Evolutionary conservation across 2,329 filamentous ascomycete species (phyloP), one percentile per base, ranked within the genome.

Genomic region (Penicillium sp.): DNA sequence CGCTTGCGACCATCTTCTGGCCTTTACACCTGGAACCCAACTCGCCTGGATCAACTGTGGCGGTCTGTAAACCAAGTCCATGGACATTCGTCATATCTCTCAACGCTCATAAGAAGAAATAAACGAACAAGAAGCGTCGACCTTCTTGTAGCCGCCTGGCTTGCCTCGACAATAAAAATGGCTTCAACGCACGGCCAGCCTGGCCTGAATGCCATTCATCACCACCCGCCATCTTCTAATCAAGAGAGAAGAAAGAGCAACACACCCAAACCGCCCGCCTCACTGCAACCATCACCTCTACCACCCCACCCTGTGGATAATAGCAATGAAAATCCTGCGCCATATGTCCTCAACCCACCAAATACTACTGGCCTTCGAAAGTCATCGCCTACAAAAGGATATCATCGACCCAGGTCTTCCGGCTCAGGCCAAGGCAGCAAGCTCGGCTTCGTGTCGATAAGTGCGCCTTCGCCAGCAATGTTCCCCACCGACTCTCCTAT

Each of bases 381-480:
- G 66, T 81, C 80, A 57, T 95, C 90, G 55, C 90, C 89, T 11
- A 82, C 81, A 66, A 95, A 94, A 75, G 74, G 80, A 33, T 72
- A 74, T 55, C 77, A 79, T 63, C 77, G 77, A 64, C 75, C 75
- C 43, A 81, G 79, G 56, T 81, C 82, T 60, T 85, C 86, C 3
- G 60, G 66, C 59, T 47, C 86, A 81, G 40, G 80, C 80, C 61
- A 81, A 81, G 64, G 83, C 81, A 64, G 83, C 81, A 61, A 81
- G 86, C 63, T 81, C 79, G 65, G 80, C 79, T 71, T 83, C 66
- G 77, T 94, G 61, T 86, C 88, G 68, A 81, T 84, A 51, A 74
- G 72, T 59, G 73, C 77, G 47, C 77, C 78, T 47, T 64, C 68
- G 52, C 70, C 75, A 56, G 70, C 68, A 55, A 69, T 68, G 60